Base-by-base conservation (phyloP, 495 filamentous ascomycete genomes). In the Penicillium argentinense region DNA sequence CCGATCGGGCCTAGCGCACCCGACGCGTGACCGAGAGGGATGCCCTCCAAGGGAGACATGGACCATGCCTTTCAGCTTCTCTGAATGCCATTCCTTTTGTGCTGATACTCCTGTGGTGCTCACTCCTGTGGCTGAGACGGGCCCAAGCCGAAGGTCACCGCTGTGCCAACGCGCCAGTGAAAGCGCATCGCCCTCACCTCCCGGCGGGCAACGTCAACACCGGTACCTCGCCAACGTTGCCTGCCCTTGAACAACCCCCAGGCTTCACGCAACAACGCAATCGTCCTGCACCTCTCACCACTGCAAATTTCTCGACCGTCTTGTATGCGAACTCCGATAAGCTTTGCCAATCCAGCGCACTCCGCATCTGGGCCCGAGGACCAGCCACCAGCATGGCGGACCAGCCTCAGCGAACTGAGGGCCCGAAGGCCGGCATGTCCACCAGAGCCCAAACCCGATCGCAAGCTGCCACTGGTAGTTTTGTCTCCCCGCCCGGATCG, bases 11-110 rank as follows among this genome's bases (percentile, higher is more conserved):
- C 53, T 73, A 73, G 69, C 66, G 66, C 41, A 38, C 37, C 67
- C 66, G 69, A 73, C 69, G 69, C 69, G 69, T 73, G 69, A 73
- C 66, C 51, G 52, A 54, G 44, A 62, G 47, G 47, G 58, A 55
- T 52, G 57, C 49, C 17, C 32, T 13, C 4, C n/a, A 11, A 7
- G n/a, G 30, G 9, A n/a, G n/a, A n/a, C n/a, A n/a, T n/a, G n/a
- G n/a, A n/a, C n/a, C n/a, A n/a, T n/a, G n/a, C n/a, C n/a, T n/a
- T n/a, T n/a, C n/a, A n/a, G n/a, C n/a, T n/a, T n/a, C 53, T 54
- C 49, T 56, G 43, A 55, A 56, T 57, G 53, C 49, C 44, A 45
- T 55, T 57, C 42, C 54, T 51, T 54, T 50, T 56, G 39, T 61
- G 55, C 33, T 58, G 47, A 48, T 46, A 29, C 47, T 40, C 21